phyloP scores from a whole-genome alignment of 768 basidiomycete species.

The Austroboletus festivus region DNA sequence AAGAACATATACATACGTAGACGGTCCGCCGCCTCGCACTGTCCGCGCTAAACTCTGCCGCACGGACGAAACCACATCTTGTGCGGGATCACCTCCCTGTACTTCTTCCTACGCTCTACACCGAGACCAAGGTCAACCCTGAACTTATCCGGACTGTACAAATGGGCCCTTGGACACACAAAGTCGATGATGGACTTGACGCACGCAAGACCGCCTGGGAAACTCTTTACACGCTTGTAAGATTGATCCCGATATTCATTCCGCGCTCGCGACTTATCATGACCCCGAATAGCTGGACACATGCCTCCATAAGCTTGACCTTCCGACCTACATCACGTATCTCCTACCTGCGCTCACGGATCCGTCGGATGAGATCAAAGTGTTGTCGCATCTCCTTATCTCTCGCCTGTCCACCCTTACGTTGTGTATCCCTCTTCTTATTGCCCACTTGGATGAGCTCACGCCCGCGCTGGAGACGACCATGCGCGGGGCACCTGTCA shows the following conservation, averaged over 20 bases:
- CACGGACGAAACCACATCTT: conserved; percentile 90
- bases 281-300: conserved; percentile 69
- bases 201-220: conserved; percentile 97
- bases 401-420: conserved; percentile 85
- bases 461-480: conserved; percentile 82
- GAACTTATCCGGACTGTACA: conserved; percentile 85
- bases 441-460: conserved; percentile 79
- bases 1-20: conserved; percentile 38
- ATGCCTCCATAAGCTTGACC: conserved; percentile 82
- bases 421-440: conserved; percentile 24
- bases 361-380: conserved; percentile 95
- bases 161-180: conserved; percentile 97
- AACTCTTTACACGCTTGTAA: conserved; percentile 90
- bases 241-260: conserved; percentile 22
- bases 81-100: conserved; percentile 77
- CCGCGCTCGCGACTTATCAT: background rate
- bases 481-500: conserved; percentile 84
- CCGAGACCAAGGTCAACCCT: conserved; percentile 77
- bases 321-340: conserved; percentile 78
- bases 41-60: conserved; percentile 90
- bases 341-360: conserved; percentile 84
- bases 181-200: conserved; percentile 95
- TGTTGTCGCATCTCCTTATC: conserved; percentile 92
- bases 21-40: conserved; percentile 87
- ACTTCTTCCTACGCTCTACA: conserved; percentile 80